Evolutionary conservation across 148 eudicot genomes (phyloP).

Genomic region (Persicaria maculosa): DNA sequence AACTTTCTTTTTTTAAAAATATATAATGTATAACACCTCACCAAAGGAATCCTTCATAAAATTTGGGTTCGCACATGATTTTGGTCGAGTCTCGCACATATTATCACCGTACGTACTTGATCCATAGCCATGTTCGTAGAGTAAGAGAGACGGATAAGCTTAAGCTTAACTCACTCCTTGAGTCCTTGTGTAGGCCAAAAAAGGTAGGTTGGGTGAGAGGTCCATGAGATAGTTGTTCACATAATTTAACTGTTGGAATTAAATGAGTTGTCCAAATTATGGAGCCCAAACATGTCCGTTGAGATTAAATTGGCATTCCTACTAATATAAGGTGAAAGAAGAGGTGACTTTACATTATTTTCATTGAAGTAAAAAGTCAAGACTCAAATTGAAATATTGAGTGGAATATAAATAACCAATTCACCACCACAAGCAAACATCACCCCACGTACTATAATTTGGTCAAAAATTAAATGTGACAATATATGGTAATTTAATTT

Average conservation of each 20-base stretch:
- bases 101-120: too few species aligned
- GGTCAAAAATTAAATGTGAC: background rate
- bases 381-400: background rate
- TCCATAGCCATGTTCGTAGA: background rate
- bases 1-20: too few species aligned
- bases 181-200: too few species aligned
- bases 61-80: too few species aligned
- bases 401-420: background rate
- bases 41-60: too few species aligned
- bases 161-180: background rate
- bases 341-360: background rate
- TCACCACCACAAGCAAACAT: background rate
- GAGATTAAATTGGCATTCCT: background rate
- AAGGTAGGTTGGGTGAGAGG: too few species aligned
- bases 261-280: background rate
- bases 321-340: background rate
- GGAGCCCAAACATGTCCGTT: conserved; percentile 2
- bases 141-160: background rate
- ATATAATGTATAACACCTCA: too few species aligned
- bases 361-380: background rate
- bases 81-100: too few species aligned
- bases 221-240: background rate
- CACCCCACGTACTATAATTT: background rate
- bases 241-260: background rate
- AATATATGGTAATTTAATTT: too few species aligned